Evolutionary conservation across 140 eudicot species (phyloP).

Genomic region (Bidens hawaiensis): DNA sequence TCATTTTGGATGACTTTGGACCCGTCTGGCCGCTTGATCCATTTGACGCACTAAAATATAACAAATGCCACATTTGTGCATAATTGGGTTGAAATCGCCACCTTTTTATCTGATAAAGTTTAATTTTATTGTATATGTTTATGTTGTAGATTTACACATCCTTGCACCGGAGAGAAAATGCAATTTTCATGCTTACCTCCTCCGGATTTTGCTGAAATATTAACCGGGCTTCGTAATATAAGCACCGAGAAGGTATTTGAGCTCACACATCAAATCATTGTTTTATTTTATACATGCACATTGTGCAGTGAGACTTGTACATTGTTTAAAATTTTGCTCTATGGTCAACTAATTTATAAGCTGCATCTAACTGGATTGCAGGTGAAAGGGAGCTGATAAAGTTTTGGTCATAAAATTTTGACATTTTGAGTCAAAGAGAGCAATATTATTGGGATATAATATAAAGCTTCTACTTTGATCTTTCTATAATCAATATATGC

Average conservation of each 20-base stretch:
- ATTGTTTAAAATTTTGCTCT: background rate
- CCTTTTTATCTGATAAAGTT: background rate
- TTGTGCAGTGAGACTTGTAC: conserved; percentile 3
- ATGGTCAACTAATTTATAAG: background rate
- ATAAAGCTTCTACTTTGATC: background rate
- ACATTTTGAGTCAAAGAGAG: background rate
- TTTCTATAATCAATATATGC: background rate
- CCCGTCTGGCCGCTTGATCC: background rate
- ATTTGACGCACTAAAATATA: background rate
- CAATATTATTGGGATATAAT: background rate
- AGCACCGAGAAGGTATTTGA: conserved; percentile 52
- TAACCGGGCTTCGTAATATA: conserved; percentile 60
- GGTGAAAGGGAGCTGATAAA: conserved; percentile 15
- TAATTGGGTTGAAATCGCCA: background rate
- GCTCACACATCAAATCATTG: background rate
- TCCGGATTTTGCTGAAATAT: conserved; percentile 69
- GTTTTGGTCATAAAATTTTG: conserved; percentile 10
- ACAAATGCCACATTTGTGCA: background rate
- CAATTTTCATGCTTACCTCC: conserved; percentile 82
- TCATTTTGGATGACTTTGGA: background rate
- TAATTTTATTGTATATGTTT: background rate
- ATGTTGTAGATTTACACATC: conserved; percentile 69
- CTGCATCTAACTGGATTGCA: conserved; percentile 22
- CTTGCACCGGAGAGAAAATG: conserved; percentile 66
- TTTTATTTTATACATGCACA: background rate